phyloP scores from a whole-genome alignment of 2,329 filamentous ascomycete genomes.

The Diaporthe citriasiana region DNA sequence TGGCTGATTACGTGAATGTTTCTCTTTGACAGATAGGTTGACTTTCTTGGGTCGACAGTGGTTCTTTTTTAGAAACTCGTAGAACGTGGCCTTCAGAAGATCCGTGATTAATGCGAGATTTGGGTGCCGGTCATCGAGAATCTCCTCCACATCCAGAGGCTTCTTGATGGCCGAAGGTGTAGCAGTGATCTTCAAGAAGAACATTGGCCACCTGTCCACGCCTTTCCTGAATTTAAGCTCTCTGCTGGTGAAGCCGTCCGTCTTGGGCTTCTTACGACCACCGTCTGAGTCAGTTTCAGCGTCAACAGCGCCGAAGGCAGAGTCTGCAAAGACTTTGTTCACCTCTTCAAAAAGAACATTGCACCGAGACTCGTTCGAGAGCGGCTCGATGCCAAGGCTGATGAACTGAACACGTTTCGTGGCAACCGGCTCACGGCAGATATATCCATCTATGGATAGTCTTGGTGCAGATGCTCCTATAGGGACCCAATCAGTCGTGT shows the following conservation, averaged over 20 bases:
- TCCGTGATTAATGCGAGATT: constrained; percentile 71
- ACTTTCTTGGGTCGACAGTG: constrained; percentile 70
- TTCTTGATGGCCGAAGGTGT: background rate
- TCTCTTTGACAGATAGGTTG: constrained; percentile 11
- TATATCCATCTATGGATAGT: constrained; percentile 76
- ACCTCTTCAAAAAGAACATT: constrained; percentile 82
- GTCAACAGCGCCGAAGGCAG: constrained; percentile 79
- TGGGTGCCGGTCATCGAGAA: constrained; percentile 62
- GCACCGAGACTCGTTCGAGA: constrained; percentile 67
- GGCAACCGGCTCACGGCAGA: constrained; percentile 79
- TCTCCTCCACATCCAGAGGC: constrained; percentile 52
- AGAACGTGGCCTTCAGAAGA: constrained; percentile 77
- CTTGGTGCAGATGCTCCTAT: constrained; percentile 75
- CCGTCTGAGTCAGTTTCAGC: constrained; percentile 57
- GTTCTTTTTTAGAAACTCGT: constrained; percentile 81
- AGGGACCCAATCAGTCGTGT: constrained; percentile 75
- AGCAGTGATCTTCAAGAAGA: constrained; percentile 77
- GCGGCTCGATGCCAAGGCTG: constrained; percentile 79
- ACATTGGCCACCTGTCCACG: constrained; percentile 90
- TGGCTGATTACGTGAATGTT: background rate
- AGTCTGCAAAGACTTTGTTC: constrained; percentile 82
- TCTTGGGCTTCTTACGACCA: constrained; percentile 54
- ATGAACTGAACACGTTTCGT: constrained; percentile 85
- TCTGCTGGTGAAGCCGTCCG: constrained; percentile 62
- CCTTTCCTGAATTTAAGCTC: constrained; percentile 73